Conservation (phyloP, 805 yeast genomes). For the Teunomyces lycoperdinae region DNA sequence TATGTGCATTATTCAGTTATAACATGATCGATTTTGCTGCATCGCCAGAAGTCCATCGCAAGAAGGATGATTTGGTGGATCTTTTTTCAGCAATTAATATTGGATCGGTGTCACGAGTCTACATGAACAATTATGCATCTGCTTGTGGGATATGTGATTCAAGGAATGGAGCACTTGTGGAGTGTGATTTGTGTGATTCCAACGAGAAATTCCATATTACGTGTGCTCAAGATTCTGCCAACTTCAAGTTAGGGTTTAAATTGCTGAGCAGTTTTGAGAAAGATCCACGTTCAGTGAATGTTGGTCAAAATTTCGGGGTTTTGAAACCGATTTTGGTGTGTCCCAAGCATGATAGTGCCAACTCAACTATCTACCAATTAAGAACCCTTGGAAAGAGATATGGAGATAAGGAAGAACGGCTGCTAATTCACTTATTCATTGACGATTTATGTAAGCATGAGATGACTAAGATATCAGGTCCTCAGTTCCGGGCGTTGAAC, state of each 20-base stretch:
- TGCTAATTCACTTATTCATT: slow-evolving; percentile 40
- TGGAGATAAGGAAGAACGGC: slow-evolving; percentile 26
- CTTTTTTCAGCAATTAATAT: slow-evolving; percentile 17
- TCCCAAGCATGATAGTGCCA: slow-evolving; percentile 30
- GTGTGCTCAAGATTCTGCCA: slow-evolving; percentile 52
- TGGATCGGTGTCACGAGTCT: slow-evolving; percentile 27
- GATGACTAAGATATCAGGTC: slow-evolving; percentile 23
- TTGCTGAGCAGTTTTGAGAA: slow-evolving; percentile 18
- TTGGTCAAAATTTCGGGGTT: slow-evolving; percentile 33
- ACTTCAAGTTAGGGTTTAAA: slow-evolving; percentile 54
- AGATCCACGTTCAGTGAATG: slow-evolving; percentile 15
- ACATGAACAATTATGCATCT: slow-evolving; percentile 23
- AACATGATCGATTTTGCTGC: slow-evolving; percentile 24
- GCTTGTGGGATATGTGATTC: slow-evolving; percentile 47
- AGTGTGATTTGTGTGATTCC: slow-evolving; percentile 46
- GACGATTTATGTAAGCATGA: slow-evolving; percentile 28
- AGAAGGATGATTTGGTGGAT: slow-evolving; percentile 29
- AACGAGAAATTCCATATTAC: slow-evolving; percentile 44
- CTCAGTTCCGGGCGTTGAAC: slow-evolving; percentile 29
- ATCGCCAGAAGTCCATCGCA: not conserved
- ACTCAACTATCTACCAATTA: slow-evolving; percentile 21
- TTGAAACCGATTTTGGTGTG: slow-evolving; percentile 47
- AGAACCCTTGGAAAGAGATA: slow-evolving; percentile 29
- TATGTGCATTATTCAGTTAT: slow-evolving; percentile 62
- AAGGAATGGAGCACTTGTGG: slow-evolving; percentile 48